phyloP scores from a whole-genome alignment of 805 yeast species.

The Geotrichum ghanense region DNA sequence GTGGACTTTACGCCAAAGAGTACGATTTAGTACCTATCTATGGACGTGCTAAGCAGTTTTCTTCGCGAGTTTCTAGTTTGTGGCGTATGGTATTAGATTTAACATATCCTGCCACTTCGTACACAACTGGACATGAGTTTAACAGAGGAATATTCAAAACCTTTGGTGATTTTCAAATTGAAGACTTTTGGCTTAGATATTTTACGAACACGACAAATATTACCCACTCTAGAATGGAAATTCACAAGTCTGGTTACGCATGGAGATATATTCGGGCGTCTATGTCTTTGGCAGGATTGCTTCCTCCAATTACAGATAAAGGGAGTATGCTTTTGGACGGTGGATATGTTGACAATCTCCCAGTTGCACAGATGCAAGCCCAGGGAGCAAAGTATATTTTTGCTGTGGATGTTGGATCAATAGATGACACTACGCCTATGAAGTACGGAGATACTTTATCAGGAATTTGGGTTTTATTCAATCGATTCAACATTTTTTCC shows the following conservation, averaged over 20 bases:
- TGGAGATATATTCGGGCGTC: conserved; percentile 96
- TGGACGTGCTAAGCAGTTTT: conserved; percentile 79
- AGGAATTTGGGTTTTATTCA: conserved; percentile 82
- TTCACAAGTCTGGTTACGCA: conserved; percentile 83
- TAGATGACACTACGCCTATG: conserved; percentile 85
- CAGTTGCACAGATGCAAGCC: conserved; percentile 85
- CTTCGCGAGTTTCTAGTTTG: conserved; percentile 66
- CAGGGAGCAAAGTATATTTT: conserved; percentile 73
- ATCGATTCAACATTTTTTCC: conserved; percentile 85
- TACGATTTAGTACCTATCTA: conserved; percentile 84
- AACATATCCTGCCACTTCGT: conserved; percentile 88
- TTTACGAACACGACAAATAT: conserved; percentile 90
- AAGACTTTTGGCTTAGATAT: conserved; percentile 88
- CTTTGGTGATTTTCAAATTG: conserved; percentile 84
- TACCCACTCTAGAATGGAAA: conserved; percentile 90
- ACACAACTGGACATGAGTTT: conserved; percentile 95
- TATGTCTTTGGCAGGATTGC: conserved; percentile 88
- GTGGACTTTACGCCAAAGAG: conserved; percentile 89
- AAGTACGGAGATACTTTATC: conserved; percentile 85
- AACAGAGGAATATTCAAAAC: conserved; percentile 97
- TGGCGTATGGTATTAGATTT: conserved; percentile 82
- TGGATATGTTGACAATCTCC: conserved; percentile 88
- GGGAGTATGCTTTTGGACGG: conserved; percentile 95
- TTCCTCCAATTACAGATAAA: conserved; percentile 74
- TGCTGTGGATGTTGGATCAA: conserved; percentile 94